Evolutionary conservation across 202 grass and related monocot species (phyloP).

Genomic region (Zizania palustris): DNA sequence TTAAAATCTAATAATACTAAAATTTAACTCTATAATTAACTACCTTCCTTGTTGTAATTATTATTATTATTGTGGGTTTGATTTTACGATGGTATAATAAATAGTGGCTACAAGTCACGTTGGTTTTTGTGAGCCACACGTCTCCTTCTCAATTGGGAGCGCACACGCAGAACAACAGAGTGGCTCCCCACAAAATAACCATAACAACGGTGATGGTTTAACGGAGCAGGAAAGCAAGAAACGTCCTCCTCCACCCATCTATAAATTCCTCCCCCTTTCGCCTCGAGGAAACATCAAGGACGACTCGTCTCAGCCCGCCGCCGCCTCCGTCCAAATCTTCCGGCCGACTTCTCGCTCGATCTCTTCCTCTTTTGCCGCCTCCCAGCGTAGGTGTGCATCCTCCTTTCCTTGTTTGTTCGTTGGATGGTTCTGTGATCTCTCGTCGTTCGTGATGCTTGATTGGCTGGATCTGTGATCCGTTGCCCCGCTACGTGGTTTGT

Average conservation of each 20-base stretch:
- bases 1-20: no score
- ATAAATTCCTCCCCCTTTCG: constrained; percentile 47
- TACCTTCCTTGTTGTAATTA: no score
- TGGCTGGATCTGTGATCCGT: not conserved
- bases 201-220: not conserved
- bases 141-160: not conserved
- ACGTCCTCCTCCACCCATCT: constrained; percentile 49
- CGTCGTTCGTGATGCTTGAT: not conserved
- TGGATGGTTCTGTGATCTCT: no score
- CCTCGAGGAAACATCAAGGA: constrained; percentile 49
- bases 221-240: constrained; percentile 34
- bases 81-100: no score
- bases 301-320: constrained; percentile 31
- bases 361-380: constrained; percentile 59
- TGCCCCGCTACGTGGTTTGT: not conserved
- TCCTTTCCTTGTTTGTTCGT: not conserved
- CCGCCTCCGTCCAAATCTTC: constrained; percentile 34
- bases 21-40: no score
- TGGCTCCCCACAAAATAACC: constrained; percentile 32
- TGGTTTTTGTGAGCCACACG: no score
- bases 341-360: constrained; percentile 51
- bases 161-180: not conserved
- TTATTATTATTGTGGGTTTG: no score
- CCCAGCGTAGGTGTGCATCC: constrained; percentile 11
- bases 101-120: no score